Evolutionary conservation across 140 eudicot genomes (phyloP).

Genomic region (Ambrosia hybrid): DNA sequence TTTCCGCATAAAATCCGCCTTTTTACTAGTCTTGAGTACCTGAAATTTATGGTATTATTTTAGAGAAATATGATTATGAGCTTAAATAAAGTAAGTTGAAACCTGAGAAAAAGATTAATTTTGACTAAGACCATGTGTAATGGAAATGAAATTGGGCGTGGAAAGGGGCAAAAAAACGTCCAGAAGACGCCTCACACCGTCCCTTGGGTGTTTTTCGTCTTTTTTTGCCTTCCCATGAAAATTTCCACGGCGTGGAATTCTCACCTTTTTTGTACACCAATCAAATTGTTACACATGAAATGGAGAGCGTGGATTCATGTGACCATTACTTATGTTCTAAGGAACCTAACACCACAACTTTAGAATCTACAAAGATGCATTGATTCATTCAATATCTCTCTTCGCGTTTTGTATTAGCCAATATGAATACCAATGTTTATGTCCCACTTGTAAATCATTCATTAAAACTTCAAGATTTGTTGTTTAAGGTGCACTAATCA

Average conservation of each 20-base stretch:
- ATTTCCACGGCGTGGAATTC: too few species aligned
- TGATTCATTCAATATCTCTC: constrained; percentile 31
- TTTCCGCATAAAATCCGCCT: not conserved
- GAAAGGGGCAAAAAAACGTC: too few species aligned
- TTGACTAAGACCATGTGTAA: not conserved
- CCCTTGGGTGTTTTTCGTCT: too few species aligned
- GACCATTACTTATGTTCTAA: not conserved
- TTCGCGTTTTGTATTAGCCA: not conserved
- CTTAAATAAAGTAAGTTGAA: constrained; percentile 15
- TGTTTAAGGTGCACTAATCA: too few species aligned
- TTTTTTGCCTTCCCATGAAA: too few species aligned
- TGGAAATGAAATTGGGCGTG: too few species aligned
- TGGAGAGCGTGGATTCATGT: too few species aligned
- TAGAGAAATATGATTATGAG: constrained; percentile 7
- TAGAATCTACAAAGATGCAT: constrained; percentile 26
- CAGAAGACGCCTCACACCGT: too few species aligned
- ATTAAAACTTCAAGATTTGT: too few species aligned
- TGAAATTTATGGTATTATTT: not conserved
- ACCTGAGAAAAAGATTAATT: constrained; percentile 34
- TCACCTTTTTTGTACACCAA: too few species aligned
- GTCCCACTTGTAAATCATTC: not conserved
- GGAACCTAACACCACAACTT: constrained; percentile 16
- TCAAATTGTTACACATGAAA: too few species aligned
- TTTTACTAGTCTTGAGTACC: not conserved
- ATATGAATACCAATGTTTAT: not conserved